Base-by-base conservation (phyloP, 495 filamentous ascomycete genomes). In the Chaetomium tenue region DNA sequence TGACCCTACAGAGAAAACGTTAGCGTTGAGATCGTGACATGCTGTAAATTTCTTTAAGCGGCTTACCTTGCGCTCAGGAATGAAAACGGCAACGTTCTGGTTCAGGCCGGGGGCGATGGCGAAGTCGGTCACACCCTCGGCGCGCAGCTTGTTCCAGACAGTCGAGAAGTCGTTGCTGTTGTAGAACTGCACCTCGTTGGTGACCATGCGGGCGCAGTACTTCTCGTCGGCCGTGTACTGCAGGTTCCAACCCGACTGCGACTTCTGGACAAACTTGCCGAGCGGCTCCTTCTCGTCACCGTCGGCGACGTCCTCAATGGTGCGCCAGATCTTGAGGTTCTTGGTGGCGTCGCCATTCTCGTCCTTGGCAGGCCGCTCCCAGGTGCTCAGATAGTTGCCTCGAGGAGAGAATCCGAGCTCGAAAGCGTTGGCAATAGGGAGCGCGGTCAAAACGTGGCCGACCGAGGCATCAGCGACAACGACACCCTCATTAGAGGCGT, bases 151-250 rank as follows among this genome's bases (percentile, higher is more conserved):
- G 74, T 92, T 93, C 93, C 93, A 97, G 59, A 96, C 91, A 26
- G 86, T 93, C 53, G 82, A 79, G 70, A 98, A 81, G 70, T 97
- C 89, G 54, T 85, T 80, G 76, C 90, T 94, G 76, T 95, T 83
- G 79, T 92, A 98, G 77, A 98, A 96, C 71, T 98, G 94, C 47
- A 98, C 90, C 78, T 97, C 92, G 75, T 97, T 98, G 75, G 91
- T 96, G 70, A 98, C 95, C 42, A 87, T 82, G 58, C 94, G 92
- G 62, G 93, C 94, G 76, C 94, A 98, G 72, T 89, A 91, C 69
- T 83, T 81, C 83, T 98, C 94, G 74, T 98, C 94, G 63, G 84
- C 83, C 33, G 92, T 97, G 74, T 97, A 98, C 77, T 98, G 95
- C 73, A 98, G 82, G 78, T 96, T 97, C 94, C 93, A 98, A 72